Evolutionary conservation across 192 early-diverging fungal species (phyloP).

Genomic region (Piromyces sp.): DNA sequence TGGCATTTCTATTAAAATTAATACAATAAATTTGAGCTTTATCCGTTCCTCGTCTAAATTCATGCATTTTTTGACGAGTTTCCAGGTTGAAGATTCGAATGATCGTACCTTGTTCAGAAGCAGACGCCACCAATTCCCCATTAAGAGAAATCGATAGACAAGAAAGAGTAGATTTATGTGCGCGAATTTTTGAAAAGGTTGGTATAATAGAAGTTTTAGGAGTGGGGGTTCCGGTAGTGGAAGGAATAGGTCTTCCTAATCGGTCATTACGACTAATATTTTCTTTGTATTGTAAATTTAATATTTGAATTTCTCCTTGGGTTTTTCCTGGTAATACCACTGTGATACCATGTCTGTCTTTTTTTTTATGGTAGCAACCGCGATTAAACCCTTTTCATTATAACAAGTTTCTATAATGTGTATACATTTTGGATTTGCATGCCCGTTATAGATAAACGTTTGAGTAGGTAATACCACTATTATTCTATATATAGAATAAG

Average conservation of each 20-base stretch:
- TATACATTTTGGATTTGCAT: neutral
- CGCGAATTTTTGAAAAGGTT: neutral
- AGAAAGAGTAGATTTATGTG: neutral
- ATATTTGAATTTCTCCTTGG: neutral
- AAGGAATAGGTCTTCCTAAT: too few species aligned
- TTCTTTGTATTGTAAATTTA: neutral
- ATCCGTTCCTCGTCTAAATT: neutral
- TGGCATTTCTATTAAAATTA: neutral
- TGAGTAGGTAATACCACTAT: neutral
- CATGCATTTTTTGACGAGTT: neutral
- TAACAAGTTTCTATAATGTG: neutral
- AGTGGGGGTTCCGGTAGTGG: too few species aligned
- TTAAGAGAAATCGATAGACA: neutral
- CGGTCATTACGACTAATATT: too few species aligned
- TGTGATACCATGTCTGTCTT: neutral
- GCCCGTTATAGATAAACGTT: neutral
- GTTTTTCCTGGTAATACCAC: neutral
- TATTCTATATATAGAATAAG: neutral
- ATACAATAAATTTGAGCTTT: neutral
- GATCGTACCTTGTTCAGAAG: neutral
- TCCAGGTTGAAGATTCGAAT: neutral
- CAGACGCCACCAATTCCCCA: neutral
- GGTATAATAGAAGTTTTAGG: too few species aligned
- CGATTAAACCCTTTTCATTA: neutral
- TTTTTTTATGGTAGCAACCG: neutral